A percentile compares a stretch with the other conserved stretches of the same genome.
These are phyloP conservation scores for Suhomyces bolitotheri DNA, from an alignment of 1,139 yeast genomes.

Conservation along the genomic window DNA sequence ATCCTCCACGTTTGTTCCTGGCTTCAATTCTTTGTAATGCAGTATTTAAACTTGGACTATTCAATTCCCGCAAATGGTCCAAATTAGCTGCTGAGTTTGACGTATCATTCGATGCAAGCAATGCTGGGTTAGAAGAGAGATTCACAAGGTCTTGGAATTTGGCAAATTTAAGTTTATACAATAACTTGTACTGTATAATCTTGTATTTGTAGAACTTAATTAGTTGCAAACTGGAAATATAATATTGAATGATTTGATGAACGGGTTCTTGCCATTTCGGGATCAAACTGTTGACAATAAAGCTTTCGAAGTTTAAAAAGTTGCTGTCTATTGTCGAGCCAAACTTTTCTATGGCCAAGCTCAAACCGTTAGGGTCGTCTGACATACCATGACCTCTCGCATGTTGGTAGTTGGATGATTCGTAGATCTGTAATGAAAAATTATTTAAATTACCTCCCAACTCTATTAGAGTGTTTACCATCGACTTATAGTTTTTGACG, in stretches of 20 bases:
- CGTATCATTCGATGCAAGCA: conserved; percentile 5
- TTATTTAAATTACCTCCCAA: conserved; percentile 51
- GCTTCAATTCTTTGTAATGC: conserved; percentile 37
- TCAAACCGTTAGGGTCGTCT: conserved; percentile 25
- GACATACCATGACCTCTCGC: conserved; percentile 6
- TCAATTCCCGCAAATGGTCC: conserved; percentile 32
- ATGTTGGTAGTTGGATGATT: conserved; percentile 20
- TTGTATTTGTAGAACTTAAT: conserved; percentile 49
- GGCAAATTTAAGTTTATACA: conserved; percentile 43
- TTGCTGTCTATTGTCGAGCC: conserved; percentile 48
- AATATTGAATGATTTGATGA: conserved; percentile 44
- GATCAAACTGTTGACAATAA: conserved; percentile 33
- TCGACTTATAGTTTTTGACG: conserved; percentile 31
- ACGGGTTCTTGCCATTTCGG: conserved; percentile 52
- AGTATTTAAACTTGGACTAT: conserved; percentile 43
- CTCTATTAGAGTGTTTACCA: conserved; percentile 38
- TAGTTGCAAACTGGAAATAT: conserved; percentile 38
- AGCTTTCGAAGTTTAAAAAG: conserved; percentile 44
- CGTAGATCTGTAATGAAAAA: conserved; percentile 46
- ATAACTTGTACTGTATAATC: conserved; percentile 43
- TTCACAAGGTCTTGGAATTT: conserved; percentile 42
- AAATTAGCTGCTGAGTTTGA: conserved; percentile 19
- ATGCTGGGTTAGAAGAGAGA: conserved; percentile 17
- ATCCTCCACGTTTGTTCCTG: conserved; percentile 24
- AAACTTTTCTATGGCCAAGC: conserved; percentile 43